Percentiles rank a stretch among this genome's conserved stretches.
These are phyloP conservation scores for Rhizopogon vinicolor DNA, from an alignment of 768 basidiomycete species.

Conservation along the genomic window DNA sequence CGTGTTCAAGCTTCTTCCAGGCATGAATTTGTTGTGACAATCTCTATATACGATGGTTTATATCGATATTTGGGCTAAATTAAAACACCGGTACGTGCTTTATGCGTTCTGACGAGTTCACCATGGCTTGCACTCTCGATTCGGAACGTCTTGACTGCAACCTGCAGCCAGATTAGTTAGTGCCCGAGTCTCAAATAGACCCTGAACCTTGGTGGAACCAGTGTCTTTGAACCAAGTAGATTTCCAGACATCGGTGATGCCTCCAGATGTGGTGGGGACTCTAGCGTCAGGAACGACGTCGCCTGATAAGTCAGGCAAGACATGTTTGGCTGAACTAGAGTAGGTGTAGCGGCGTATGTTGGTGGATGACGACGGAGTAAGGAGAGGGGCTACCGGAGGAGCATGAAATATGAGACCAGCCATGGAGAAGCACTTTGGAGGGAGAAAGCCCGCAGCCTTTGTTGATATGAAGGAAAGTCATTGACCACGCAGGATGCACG, in stretches of 20 bases:
- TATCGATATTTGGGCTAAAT: not conserved
- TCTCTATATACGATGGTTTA: conserved; percentile 5
- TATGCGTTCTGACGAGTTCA: not conserved
- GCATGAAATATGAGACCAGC: not conserved
- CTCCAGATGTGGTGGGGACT: not conserved
- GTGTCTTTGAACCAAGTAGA: not conserved
- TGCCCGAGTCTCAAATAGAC: not conserved
- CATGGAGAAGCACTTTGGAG: not conserved
- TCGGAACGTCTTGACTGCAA: conserved; percentile 4
- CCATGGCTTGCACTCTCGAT: not conserved
- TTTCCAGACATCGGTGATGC: conserved; percentile 5
- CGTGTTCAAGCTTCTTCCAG: conserved; percentile 14
- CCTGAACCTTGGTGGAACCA: not conserved
- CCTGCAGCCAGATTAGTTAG: not conserved
- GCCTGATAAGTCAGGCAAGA: not conserved
- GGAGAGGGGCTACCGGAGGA: not conserved
- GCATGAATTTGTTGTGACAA: conserved; percentile 16
- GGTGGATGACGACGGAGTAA: not conserved
- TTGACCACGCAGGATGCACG: not conserved
- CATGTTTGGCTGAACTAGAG: not conserved
- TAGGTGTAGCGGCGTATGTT: not conserved
- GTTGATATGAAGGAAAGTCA: not conserved
- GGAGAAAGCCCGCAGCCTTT: not conserved
- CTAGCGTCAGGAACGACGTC: not conserved
- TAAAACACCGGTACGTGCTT: not conserved